phyloP scores from a whole-genome alignment of 1,139 yeast species.

The Hemisphaericaspora subhashii region DNA sequence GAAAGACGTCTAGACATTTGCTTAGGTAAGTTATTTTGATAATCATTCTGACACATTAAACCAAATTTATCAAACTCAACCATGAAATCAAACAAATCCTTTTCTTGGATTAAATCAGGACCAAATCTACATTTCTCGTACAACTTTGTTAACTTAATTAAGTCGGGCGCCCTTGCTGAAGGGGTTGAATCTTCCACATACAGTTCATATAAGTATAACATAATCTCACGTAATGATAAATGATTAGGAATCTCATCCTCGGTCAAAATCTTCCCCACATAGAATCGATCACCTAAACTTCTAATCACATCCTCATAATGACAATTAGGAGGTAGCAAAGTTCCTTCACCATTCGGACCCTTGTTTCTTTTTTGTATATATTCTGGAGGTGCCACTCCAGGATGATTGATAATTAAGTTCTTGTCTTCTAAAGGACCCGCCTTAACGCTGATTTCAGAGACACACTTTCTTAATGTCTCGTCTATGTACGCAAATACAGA shows the following conservation, averaged over 20 bases:
- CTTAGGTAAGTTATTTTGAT: slow-evolving; percentile 14
- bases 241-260: slow-evolving; percentile 38
- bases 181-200: slow-evolving; percentile 2
- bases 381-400: slow-evolving; percentile 57
- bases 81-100: slow-evolving; percentile 64
- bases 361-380: slow-evolving; percentile 34
- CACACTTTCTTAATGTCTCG: slow-evolving; percentile 45
- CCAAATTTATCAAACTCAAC: slow-evolving; percentile 27
- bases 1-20: slow-evolving; percentile 8
- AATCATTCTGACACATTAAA: slow-evolving; percentile 17
- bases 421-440: slow-evolving; percentile 51
- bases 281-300: slow-evolving; percentile 53
- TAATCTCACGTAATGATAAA: slow-evolving; percentile 49
- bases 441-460: slow-evolving; percentile 39
- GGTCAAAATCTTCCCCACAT: slow-evolving; percentile 40
- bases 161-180: slow-evolving; percentile 18
- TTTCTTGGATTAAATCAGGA: slow-evolving; percentile 57
- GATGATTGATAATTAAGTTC: slow-evolving; percentile 51
- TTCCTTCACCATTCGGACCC: slow-evolving; percentile 28
- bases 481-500: slow-evolving; percentile 38
- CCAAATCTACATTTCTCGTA: slow-evolving; percentile 76
- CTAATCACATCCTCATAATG: slow-evolving; percentile 65
- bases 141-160: slow-evolving; percentile 42
- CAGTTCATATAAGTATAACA: slow-evolving; percentile 24
- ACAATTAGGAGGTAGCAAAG: slow-evolving; percentile 55